Percentiles rank a stretch among this genome's conserved stretches.
These are phyloP conservation scores for Lodderomyces parapsilosis DNA, from an alignment of 1,139 yeast genomes.

Conservation along the genomic window DNA sequence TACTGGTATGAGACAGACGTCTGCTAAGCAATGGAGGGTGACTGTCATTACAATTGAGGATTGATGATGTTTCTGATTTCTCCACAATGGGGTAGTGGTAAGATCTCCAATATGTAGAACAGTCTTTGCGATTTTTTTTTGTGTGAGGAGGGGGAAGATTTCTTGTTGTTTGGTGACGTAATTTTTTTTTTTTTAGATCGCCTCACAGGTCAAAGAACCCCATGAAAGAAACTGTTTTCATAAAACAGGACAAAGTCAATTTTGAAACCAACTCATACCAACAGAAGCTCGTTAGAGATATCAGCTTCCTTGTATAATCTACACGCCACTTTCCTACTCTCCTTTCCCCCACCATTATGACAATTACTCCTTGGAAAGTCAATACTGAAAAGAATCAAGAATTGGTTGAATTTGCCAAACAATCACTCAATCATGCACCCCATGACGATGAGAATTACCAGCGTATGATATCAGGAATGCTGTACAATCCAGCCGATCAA, in stretches of 20 bases:
- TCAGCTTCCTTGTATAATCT: no score
- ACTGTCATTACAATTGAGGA: constrained; percentile 30
- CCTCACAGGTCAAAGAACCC: no score
- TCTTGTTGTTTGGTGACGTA: no score
- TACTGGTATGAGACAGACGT: constrained; percentile 72
- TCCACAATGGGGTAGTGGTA: no score
- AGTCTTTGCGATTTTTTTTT: no score
- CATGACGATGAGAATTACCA: constrained; percentile 33
- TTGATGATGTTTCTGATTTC: no score
- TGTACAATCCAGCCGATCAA: constrained; percentile 13
- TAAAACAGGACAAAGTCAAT: no score
- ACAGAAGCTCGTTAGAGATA: not conserved
- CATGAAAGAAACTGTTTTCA: no score
- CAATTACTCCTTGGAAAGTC: constrained; percentile 7
- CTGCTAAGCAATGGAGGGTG: constrained; percentile 69
- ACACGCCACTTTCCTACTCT: no score
- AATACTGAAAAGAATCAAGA: constrained; percentile 29
- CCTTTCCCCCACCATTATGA: not conserved
- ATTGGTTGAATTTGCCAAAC: constrained; percentile 41
- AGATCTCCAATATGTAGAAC: no score
- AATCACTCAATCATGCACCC: constrained; percentile 43
- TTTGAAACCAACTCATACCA: no score
- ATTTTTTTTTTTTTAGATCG: not conserved
- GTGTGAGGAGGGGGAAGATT: no score
- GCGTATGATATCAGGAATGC: constrained; percentile 30